Conservation (phyloP, 1,139 yeast genomes). For the Hansenula lynferdii region DNA sequence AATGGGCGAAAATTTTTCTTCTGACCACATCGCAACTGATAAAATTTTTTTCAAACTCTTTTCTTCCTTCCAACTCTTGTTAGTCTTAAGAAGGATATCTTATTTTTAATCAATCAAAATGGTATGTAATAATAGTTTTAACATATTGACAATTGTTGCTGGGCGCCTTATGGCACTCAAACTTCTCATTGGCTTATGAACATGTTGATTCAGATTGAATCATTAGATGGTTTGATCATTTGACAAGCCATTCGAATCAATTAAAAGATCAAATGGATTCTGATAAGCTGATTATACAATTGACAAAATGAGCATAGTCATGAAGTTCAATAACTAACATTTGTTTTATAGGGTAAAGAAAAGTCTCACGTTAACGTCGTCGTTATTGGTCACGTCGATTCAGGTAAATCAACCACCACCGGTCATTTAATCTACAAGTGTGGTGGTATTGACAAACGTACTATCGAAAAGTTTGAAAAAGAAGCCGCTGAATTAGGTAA, state of each 20-base stretch:
- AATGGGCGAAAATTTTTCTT: conserved; percentile 2
- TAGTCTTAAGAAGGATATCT: neutral
- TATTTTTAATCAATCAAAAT: conserved; percentile 5
- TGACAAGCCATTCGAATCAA: too few relatives aligned
- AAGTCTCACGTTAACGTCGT: conserved; percentile 98
- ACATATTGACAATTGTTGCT: too few relatives aligned
- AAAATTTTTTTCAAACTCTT: conserved; percentile 3
- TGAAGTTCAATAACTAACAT: conserved; percentile 1
- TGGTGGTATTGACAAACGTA: conserved; percentile 94
- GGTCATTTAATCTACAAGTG: conserved; percentile 98
- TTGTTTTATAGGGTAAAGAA: conserved; percentile 63
- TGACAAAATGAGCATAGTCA: too few relatives aligned
- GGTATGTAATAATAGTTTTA: conserved; percentile 9
- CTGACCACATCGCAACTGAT: conserved; percentile 1
- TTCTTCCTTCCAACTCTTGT: conserved; percentile 2
- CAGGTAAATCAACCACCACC: conserved; percentile 97
- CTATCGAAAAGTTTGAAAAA: conserved; percentile 98
- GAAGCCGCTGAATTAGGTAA: conserved; percentile 98
- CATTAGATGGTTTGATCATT: too few relatives aligned
- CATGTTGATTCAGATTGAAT: too few relatives aligned
- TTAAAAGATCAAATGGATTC: neutral
- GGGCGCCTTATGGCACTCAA: too few relatives aligned
- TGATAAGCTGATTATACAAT: too few relatives aligned
- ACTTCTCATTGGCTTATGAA: too few relatives aligned
- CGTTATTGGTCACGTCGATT: conserved; percentile 99